phyloP scores from a whole-genome alignment of 495 filamentous ascomycete genomes.

The Neurospora sp. region DNA sequence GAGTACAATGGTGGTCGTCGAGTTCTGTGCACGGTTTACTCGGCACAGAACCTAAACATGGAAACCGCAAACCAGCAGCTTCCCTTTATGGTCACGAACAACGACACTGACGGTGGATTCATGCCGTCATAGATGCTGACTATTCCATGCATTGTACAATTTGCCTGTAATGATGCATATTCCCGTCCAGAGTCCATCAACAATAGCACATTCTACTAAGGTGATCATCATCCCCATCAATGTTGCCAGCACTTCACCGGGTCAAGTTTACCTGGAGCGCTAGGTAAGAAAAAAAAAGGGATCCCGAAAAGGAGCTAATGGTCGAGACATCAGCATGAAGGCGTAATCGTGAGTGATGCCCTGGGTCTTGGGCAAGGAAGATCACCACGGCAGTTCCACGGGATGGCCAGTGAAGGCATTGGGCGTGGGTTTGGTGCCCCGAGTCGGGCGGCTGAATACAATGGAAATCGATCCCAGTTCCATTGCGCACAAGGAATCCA shows the following conservation, averaged over 20 bases:
- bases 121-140: not conserved
- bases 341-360: not conserved
- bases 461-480: too few species aligned
- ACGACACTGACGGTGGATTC: not conserved
- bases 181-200: too few species aligned
- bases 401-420: not conserved
- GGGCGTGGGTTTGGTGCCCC: not conserved
- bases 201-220: too few species aligned
- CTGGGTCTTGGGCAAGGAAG: not conserved
- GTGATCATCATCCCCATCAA: too few species aligned
- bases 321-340: too few species aligned
- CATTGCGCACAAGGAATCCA: not conserved
- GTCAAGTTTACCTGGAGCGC: too few species aligned
- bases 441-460: not conserved
- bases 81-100: not conserved
- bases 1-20: not conserved
- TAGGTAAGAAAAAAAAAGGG: too few species aligned
- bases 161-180: too few species aligned
- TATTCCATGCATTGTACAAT: too few species aligned
- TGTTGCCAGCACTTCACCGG: too few species aligned
- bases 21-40: not conserved
- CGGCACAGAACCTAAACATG: too few species aligned
- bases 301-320: too few species aligned
- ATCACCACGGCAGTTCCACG: not conserved
- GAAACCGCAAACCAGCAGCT: not conserved